Evolutionary conservation across 2,329 filamentous ascomycete species (phyloP), one percentile per base, ranked within the genome.

Genomic region (Diplocarpon rosae): DNA sequence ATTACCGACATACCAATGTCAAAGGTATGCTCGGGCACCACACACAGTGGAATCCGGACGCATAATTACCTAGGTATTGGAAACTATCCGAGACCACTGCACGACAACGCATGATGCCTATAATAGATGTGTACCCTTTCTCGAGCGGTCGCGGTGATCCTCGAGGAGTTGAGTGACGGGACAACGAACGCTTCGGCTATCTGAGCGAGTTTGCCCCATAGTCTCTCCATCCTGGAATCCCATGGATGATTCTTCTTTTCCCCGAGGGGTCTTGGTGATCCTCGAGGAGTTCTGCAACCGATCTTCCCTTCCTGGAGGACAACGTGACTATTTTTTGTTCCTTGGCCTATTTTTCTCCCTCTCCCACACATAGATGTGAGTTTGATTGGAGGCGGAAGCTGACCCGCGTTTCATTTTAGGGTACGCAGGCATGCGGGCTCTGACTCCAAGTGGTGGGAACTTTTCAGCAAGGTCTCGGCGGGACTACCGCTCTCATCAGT

Each of bases 1-100:
- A 52, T 42, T 48, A 55, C 43, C 24, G 13, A 50, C 49, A 47
- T 46, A 47, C 37, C 45, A 46, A 45, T 41, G 30, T 32, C 20
- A 24, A 24, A 24, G 20, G 20, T 24, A 4, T 7, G 20, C 20
- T 24, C 20, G 20, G 20, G 20, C 20, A 24, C 20, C 20, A 24
- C 4, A 4, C 20, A 24, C 7, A 4, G 7, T 24, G 20, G 20
- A 24, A 24, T 24, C 7, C 4, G 20, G 20, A 24, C 20, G 20
- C 20, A 24, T 24, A 3, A 24, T 4, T 24, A n/a, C n/a, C n/a
- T n/a, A n/a, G n/a, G n/a, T n/a, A n/a, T 24, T 24, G 20, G 4
- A 3, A 24, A 24, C 7, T 24, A 24, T 24, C 20, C n/a, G n/a
- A n/a, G n/a, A n/a, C n/a, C n/a, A n/a, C n/a, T n/a, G n/a, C 20